Conservation (phyloP, 768 basidiomycete species). For the Boletus rubropictus region DNA sequence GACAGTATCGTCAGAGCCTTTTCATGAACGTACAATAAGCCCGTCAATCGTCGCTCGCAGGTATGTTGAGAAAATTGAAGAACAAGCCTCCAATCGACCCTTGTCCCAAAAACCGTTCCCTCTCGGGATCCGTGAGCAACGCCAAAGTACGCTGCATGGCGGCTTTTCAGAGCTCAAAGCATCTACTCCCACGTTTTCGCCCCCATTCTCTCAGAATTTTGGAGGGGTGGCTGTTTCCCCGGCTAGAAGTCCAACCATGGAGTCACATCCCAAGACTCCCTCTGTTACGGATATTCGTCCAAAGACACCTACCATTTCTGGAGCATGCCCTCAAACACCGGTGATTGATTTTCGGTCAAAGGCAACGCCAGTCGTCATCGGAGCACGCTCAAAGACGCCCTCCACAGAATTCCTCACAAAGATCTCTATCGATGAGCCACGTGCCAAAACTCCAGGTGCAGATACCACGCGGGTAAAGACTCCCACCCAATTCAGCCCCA, state of each 20-base stretch:
- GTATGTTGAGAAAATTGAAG: constrained; percentile 37
- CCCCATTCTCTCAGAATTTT: constrained; percentile 19
- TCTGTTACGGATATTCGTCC: constrained; percentile 15
- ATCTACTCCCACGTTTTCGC: constrained; percentile 12
- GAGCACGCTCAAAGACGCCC: constrained; percentile 19
- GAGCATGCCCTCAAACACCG: constrained; percentile 22
- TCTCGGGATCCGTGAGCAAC: constrained; percentile 41
- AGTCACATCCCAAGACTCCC: constrained; percentile 22
- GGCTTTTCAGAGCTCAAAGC: constrained; percentile 15
- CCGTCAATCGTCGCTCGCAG: constrained; percentile 32
- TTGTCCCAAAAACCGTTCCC: constrained; percentile 25
- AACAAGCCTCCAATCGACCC: constrained; percentile 29
- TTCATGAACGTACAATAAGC: constrained; percentile 31
- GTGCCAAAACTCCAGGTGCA: constrained; percentile 15
- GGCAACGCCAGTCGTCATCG: constrained; percentile 6
- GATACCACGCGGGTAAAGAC: constrained; percentile 18
- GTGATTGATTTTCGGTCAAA: constrained; percentile 11
- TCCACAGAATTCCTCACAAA: constrained; percentile 10
- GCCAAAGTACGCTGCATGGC: constrained; percentile 42
- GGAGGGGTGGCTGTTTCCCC: constrained; percentile 7
- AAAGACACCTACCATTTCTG: constrained; percentile 15
- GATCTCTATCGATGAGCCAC: constrained; percentile 15
- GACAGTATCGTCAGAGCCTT: constrained; percentile 8
- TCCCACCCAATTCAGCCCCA: constrained; percentile 13
- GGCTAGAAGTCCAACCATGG: constrained; percentile 10